Base-by-base conservation (phyloP, 345 rosid genomes). In the Moricandia moricandioides region DNA sequence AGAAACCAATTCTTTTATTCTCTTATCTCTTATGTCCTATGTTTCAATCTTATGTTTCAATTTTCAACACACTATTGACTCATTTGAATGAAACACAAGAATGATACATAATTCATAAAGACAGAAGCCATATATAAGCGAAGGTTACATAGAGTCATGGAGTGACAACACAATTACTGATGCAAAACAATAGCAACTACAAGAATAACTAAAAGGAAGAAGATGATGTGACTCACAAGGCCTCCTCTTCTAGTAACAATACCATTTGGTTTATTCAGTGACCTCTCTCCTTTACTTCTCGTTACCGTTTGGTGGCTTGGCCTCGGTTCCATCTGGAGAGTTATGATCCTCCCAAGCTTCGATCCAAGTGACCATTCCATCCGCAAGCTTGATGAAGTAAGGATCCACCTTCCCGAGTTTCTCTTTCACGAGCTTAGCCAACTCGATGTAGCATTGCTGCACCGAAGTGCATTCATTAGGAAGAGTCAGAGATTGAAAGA, bases 281-380 rank as follows among this genome's bases (percentile, higher is more conserved):
- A 17, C 62, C 24, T 9, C 12, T 60, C 62, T 49, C 56, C 51
- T 67, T 75, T 75, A 75, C 45, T 75, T 37, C 8, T 16, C 40
- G 27, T 51, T 39, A 0, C 56, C 26, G 3, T 17, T 69, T 37
- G 64, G 34, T 69, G 74, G 49, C 35, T 61, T 37, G 17, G 64
- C 64, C 47, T 62, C 63, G 2, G 49, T 21, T 37, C 64, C 64
- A 5, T 52, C 34, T 3, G 10, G 16, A 63, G 89, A 86, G 88
- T 91, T 91, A 67, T 87, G 82, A 75, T 89, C 97, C 24, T 89
- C 95, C 97, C 97, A 91, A 8, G 90, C 95, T 49, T 88, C 95
- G 0, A 89, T 83, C 97, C 95, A 91, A 8, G 95, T 86, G 62
- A 86, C 84, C 97, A 91, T 89, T 72, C 91, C 89, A 60, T 86